Percentiles rank a stretch among this genome's conserved stretches.
Conservation (phyloP, 169 alveolate genomes). For the Plasmodium billcollinsi region DNA sequence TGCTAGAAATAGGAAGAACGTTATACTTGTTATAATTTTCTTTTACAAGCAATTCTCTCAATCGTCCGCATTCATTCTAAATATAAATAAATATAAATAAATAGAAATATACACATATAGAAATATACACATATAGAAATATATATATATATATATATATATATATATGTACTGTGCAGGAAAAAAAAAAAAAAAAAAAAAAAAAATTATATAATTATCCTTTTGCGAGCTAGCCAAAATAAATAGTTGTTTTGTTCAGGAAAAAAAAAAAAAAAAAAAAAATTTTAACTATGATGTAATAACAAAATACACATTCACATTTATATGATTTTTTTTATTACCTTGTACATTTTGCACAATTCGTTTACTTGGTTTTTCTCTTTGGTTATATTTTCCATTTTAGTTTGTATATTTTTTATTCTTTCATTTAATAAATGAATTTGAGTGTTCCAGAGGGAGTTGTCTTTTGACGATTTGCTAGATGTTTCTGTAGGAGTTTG, state of each 20-base stretch:
- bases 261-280: too few species aligned
- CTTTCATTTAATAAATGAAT: conserved; percentile 5
- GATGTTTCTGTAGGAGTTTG: conserved; percentile 21
- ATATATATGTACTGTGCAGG: too few species aligned
- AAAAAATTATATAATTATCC: not conserved
- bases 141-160: not conserved
- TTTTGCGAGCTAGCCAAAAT: too few species aligned
- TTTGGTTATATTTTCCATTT: not conserved
- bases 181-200: too few species aligned
- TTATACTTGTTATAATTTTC: not conserved
- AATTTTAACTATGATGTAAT: too few species aligned
- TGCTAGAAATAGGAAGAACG: not conserved
- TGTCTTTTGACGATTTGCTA: conserved; percentile 3
- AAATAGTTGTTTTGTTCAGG: too few species aligned
- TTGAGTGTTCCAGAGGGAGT: not conserved
- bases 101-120: not conserved
- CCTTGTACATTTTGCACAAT: conserved; percentile 46
- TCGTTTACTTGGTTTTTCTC: conserved; percentile 25
- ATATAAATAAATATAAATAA: not conserved
- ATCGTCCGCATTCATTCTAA: conserved; percentile 57
- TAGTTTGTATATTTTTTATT: conserved; percentile 7
- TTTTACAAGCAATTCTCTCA: conserved; percentile 33
- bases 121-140: too few species aligned
- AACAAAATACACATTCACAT: not conserved
- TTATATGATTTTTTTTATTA: not conserved